Percentiles rank a stretch among this genome's conserved stretches.
These are phyloP conservation scores for Quercus dentata DNA, from an alignment of 306 rosid genomes.

Conservation along the genomic window DNA sequence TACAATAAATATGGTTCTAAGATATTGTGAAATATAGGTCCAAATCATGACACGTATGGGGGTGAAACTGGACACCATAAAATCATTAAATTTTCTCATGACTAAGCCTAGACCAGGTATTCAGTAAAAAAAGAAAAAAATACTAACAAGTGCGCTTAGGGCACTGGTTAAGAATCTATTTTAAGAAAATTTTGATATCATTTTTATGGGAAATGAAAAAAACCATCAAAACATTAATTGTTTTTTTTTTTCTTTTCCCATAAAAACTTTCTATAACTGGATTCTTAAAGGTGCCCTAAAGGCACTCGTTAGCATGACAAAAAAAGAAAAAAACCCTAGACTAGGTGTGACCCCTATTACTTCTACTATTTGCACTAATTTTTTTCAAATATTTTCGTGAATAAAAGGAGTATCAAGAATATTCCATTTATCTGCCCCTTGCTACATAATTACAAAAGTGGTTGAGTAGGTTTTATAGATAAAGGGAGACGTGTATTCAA, in stretches of 20 bases:
- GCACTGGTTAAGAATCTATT: no score
- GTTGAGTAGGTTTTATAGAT: slow-evolving; percentile 13
- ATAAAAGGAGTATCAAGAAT: background rate
- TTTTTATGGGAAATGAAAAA: no score
- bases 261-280: no score
- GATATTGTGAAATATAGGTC: background rate
- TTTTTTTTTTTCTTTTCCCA: no score
- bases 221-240: no score
- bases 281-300: no score
- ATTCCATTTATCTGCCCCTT: background rate
- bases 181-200: no score
- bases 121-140: no score
- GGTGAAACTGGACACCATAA: background rate
- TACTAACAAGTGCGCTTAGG: no score
- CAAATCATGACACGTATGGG: background rate
- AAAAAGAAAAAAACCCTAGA: no score
- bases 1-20: background rate
- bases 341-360: no score
- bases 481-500: background rate
- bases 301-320: no score
- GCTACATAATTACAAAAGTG: background rate
- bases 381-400: background rate
- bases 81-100: background rate
- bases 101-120: slow-evolving; percentile 8
- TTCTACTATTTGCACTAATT: background rate